phyloP scores from a whole-genome alignment of 169 alveolate species.

The Babesia bigemina region DNA sequence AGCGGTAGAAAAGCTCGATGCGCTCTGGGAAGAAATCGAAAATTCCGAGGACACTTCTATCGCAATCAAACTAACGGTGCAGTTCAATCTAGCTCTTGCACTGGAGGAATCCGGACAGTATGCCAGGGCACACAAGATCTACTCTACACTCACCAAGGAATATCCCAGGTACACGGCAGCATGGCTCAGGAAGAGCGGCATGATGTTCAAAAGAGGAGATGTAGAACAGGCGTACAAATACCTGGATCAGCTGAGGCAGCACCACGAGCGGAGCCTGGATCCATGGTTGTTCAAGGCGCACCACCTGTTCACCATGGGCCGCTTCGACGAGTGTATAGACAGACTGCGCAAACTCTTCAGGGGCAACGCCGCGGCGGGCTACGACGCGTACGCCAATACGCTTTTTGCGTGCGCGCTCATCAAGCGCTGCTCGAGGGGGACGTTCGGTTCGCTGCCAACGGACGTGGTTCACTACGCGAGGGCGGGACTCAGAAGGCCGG shows the following conservation, averaged over 20 bases:
- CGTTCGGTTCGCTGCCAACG: conserved; percentile 38
- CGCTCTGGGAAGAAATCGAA: conserved; percentile 13
- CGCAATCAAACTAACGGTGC: conserved; percentile 36
- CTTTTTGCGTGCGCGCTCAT: conserved; percentile 56
- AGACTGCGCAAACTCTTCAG: conserved; percentile 60
- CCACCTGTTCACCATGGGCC: conserved; percentile 28
- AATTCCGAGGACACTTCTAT: neutral
- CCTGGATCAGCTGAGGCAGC: conserved; percentile 54
- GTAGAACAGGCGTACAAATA: conserved; percentile 33
- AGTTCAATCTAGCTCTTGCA: conserved; percentile 60
- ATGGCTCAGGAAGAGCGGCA: conserved; percentile 52
- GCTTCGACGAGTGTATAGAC: conserved; percentile 45
- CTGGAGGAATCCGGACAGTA: conserved; percentile 48
- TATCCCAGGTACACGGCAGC: conserved; percentile 57
- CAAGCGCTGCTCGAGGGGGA: conserved; percentile 16
- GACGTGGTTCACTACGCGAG: conserved; percentile 65
- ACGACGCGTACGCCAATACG: conserved; percentile 66
- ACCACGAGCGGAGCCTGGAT: conserved; percentile 40
- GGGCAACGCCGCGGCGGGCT: conserved; percentile 24
- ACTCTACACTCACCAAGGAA: conserved; percentile 44
- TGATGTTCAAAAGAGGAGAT: conserved; percentile 55
- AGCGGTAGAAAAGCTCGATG: conserved; percentile 7
- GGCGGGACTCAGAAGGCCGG: conserved; percentile 50
- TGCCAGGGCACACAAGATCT: conserved; percentile 45
- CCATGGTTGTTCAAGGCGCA: conserved; percentile 59